phyloP scores from a whole-genome alignment of 1,139 yeast species.

The Pichia sp. region DNA sequence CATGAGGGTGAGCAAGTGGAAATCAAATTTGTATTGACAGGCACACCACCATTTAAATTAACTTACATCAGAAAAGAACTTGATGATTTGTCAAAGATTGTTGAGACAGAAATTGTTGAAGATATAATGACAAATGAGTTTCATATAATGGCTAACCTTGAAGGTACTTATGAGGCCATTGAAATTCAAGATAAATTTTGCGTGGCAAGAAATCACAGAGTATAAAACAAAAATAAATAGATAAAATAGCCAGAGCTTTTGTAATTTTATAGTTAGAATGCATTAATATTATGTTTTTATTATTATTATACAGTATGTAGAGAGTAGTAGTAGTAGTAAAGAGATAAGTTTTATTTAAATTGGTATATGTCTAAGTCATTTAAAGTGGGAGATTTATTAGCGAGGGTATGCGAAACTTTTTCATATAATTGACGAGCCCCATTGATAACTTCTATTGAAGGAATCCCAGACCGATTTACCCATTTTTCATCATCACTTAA shows the following conservation, averaged over 20 bases:
- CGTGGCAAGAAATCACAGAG: conserved; percentile 38
- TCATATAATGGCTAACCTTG: conserved; percentile 69
- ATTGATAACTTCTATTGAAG: conserved; percentile 8
- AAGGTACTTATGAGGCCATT: conserved; percentile 91
- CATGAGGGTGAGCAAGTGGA: conserved; percentile 88
- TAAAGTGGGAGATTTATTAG: neutral
- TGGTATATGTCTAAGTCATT: conserved; percentile 4
- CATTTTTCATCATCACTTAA: conserved; percentile 16
- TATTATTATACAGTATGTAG: no score
- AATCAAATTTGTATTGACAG: conserved; percentile 58
- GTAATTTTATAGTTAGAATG: neutral
- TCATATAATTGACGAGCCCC: conserved; percentile 10
- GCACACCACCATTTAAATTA: conserved; percentile 66
- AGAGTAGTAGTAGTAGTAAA: no score
- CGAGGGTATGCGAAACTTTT: neutral
- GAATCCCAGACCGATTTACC: conserved; percentile 15
- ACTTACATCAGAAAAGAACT: conserved; percentile 44
- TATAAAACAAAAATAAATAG: neutral
- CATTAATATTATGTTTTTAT: no score
- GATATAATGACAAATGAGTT: conserved; percentile 66
- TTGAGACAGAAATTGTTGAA: conserved; percentile 70
- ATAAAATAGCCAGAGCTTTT: neutral
- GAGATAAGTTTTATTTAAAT: neutral
- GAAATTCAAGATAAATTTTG: conserved; percentile 81
- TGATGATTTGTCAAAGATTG: conserved; percentile 40